Evolutionary conservation across 495 filamentous ascomycete species (phyloP), one percentile per base, ranked within the genome.

Genomic region (Xylaria curta): DNA sequence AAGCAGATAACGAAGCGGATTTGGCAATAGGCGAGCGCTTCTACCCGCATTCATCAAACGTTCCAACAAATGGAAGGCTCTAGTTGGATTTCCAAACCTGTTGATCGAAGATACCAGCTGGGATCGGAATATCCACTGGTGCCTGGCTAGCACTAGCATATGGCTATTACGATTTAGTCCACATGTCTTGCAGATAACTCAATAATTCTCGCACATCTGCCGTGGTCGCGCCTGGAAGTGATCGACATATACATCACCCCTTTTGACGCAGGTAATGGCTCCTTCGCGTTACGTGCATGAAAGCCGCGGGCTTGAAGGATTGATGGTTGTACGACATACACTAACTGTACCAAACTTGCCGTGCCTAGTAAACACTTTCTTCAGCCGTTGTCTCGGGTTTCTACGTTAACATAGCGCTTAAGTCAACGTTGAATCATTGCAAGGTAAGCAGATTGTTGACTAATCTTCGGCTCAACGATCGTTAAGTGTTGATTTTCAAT

Each of bases 251-350:
- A 33, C 62, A 54, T 64, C 26, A 8, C 33, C 68, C 33, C 42
- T 36, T 70, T 70, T 26, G 38, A 70, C 31, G 46, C 61, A 65
- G 40, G 38, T 56, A 71, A 59, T 47, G 28, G 13, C 69, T 47
- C 60, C 47, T 66, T 71, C 69, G 69, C 61, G 56, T 71, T 71
- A 71, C 69, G 60, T 71, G 69, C 69, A 71, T 71, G 60, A 49
- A 49, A 58, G 49, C 31, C 36, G 59, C 21, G 24, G 49, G 65
- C 49, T 26, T 26, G 65, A 67, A 67, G 36, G 65, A 67, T 54
- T 17, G 28, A 56, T 21, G 17, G 65, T 56, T 44, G 65, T 17
- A 66, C 46, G 21, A 1, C 42, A 66, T 38, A 33, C 12, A 8
- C 36, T 38, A 38, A 6, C 6, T 31, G 12, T 60, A 21, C 58